These are phyloP conservation scores for Blastomyces silverae DNA, from an alignment of 2,329 filamentous ascomycete genomes.

Conservation along the genomic window DNA sequence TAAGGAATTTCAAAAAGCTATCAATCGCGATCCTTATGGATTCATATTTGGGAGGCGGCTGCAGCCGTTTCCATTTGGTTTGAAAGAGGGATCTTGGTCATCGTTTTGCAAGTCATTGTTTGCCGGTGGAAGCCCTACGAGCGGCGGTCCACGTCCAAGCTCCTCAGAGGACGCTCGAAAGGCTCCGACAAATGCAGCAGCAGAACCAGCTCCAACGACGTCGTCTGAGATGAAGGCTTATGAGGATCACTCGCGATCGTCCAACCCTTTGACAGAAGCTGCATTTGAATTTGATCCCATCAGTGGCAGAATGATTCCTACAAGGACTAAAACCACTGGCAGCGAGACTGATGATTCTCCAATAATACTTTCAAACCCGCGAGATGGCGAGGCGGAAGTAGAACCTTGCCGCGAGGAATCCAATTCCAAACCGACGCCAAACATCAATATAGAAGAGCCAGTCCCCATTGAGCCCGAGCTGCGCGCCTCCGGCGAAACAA, in stretches of 20 bases:
- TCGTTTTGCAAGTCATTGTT: slow-evolving; percentile 31
- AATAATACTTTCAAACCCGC: background rate
- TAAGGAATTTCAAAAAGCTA: slow-evolving; percentile 31
- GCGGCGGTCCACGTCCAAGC: background rate
- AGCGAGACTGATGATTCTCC: background rate
- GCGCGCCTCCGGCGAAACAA: background rate
- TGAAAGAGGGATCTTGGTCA: slow-evolving; percentile 26
- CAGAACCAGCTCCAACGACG: background rate
- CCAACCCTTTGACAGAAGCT: slow-evolving; percentile 11
- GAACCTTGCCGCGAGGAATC: background rate
- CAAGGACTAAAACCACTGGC: slow-evolving; percentile 6
- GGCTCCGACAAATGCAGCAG: slow-evolving; percentile 4
- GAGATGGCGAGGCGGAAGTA: slow-evolving; percentile 2
- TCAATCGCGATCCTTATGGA: slow-evolving; percentile 37
- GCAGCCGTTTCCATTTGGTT: slow-evolving; percentile 23
- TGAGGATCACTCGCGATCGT: slow-evolving; percentile 1
- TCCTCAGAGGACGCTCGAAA: slow-evolving; percentile 10
- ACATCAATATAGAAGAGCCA: background rate
- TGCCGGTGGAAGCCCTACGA: slow-evolving; percentile 17
- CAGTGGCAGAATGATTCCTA: slow-evolving; percentile 37
- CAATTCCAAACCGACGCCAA: background rate
- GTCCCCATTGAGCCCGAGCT: background rate
- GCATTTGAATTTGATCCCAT: slow-evolving; percentile 39
- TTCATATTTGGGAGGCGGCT: slow-evolving; percentile 37
- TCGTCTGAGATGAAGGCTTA: slow-evolving; percentile 14